Base-by-base conservation (phyloP, 495 filamentous ascomycete genomes). In the Xylaria grammica region DNA sequence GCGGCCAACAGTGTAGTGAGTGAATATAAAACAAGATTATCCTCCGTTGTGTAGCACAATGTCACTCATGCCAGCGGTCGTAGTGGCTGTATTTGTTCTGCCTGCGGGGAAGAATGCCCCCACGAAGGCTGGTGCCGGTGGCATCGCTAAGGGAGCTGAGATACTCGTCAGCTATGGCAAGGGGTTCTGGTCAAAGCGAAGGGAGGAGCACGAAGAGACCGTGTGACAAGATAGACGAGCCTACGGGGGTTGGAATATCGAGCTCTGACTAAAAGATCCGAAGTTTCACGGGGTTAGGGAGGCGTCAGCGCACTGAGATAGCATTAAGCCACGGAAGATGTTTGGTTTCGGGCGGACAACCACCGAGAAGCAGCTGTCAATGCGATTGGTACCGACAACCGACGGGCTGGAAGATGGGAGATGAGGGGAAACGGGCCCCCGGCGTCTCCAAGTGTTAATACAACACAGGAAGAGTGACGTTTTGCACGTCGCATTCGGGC, bases 141-240 rank as follows among this genome's bases (percentile, higher is more conserved):
- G 84, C 2, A 81, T 88, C 32, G 73, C 61, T 50, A 86, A 81
- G 62, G 84, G 85, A 13, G 73, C 81, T 68, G 86, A 88, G 70
- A 77, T 91, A 46, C 73, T 87, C 50, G 85, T 91, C 13, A 89
- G 82, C 74, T 91, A 91, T 78, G 88, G 88, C 44, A 89, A 87
- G 72, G 88, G 88, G 9, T 91, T 89, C 75, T 91, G 88, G 85
- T 78, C 77, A 42, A 80, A 63, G 44, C 34, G 48, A 32, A 61
- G 34, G 38, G 60, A 61, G 15, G 59, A 24, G 20, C 32, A 58
- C 22, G 24, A 42, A 10, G 26, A 19, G 7, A 22, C 34, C 19
- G 48, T 6, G 20, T 20, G 59, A 3, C 20, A 38, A 7, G 6
- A 26, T 54, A 26, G 38, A 22, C 54, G 60, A 62, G n/a, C 19